Evolutionary conservation across 352 stramenopile species (phyloP), one percentile per base, ranked within the genome.

Genomic region (Globisporangium mamillatum): DNA sequence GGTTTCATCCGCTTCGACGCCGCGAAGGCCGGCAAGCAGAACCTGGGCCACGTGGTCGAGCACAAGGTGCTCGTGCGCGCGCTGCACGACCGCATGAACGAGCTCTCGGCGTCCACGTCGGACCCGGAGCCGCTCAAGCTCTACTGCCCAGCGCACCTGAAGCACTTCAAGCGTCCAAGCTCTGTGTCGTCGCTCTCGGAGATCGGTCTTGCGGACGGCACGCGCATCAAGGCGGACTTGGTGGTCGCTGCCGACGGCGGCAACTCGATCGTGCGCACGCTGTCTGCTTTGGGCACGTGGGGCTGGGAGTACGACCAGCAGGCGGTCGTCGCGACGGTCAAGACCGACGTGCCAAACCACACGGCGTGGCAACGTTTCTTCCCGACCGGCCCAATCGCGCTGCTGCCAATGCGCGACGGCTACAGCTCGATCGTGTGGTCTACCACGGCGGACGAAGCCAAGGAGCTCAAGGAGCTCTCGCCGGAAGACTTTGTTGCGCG

Each of bases 241-340:
- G 84, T 97, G 29, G 82, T 98, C 32, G 92, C 89, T 4, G 90
- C 91, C 7, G 92, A 98, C 64, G 92, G 92, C 53, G 90, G 85
- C 64, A 92, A 93, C 73, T 98, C 91, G 69, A 90, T 95, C 72
- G 81, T 95, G 56, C 89, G 91, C 57, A 87, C 82, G 69, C 76
- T 97, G 48, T 88, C 89, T 63, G 89, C 86, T 8, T 78, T 98
- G 20, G 82, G 85, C 64, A 96, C 88, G 4, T 98, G 88, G 86
- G 93, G 91, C 55, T 98, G 90, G 91, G 86, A 94, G 67, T 98
- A 98, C 75, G 91, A 96, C 72, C 93, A 98, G 69, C 81, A 95
- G 60, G 93, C 91, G 0, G 82, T 98, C 22, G 93, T 98, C n/a
- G 86, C 87, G 4, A 97, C 90, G 12, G 88, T 98, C 66, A 95